Conservation (phyloP, 305 asterid species). For the Fraxinus dipetala region DNA sequence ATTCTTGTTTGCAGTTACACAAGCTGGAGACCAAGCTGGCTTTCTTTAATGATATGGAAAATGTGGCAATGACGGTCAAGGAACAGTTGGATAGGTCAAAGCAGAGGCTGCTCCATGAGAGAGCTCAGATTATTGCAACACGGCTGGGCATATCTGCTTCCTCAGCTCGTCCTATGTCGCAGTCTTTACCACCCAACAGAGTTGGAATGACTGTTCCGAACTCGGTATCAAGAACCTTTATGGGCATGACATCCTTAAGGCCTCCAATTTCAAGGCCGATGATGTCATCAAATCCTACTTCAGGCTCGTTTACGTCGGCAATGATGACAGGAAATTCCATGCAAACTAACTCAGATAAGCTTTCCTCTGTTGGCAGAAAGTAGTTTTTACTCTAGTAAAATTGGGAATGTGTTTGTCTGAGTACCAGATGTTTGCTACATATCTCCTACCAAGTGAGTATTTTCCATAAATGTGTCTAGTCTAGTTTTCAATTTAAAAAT, state of each 20-base stretch:
- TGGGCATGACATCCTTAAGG: constrained; percentile 55
- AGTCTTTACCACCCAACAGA: constrained; percentile 51
- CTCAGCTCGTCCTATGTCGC: constrained; percentile 55
- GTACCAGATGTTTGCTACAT: constrained; percentile 11
- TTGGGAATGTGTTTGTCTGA: constrained; percentile 13
- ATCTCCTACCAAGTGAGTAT: constrained; percentile 40
- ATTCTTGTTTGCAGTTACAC: constrained; percentile 58
- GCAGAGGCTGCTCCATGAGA: constrained; percentile 83
- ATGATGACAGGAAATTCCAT: constrained; percentile 52
- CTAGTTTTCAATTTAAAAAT: constrained; percentile 12
- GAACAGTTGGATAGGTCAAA: constrained; percentile 88
- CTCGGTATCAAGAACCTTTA: constrained; percentile 52
- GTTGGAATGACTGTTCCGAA: constrained; percentile 47
- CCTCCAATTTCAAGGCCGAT: constrained; percentile 64
- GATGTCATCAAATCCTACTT: constrained; percentile 53
- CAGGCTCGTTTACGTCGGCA: constrained; percentile 41
- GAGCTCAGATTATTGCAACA: constrained; percentile 82
- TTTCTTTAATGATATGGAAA: constrained; percentile 79
- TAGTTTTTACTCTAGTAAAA: constrained; percentile 29
- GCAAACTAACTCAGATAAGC: constrained; percentile 56
- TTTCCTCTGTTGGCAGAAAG: constrained; percentile 58
- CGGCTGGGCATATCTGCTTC: constrained; percentile 64
- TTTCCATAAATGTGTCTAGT: neutral
- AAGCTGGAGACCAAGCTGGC: constrained; percentile 88
- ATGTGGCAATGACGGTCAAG: constrained; percentile 63